A percentile compares a stretch with the other conserved stretches of the same genome.
These are phyloP conservation scores for Coemansia reversa DNA, from an alignment of 192 early-diverging fungal genomes.

Conservation along the genomic window DNA sequence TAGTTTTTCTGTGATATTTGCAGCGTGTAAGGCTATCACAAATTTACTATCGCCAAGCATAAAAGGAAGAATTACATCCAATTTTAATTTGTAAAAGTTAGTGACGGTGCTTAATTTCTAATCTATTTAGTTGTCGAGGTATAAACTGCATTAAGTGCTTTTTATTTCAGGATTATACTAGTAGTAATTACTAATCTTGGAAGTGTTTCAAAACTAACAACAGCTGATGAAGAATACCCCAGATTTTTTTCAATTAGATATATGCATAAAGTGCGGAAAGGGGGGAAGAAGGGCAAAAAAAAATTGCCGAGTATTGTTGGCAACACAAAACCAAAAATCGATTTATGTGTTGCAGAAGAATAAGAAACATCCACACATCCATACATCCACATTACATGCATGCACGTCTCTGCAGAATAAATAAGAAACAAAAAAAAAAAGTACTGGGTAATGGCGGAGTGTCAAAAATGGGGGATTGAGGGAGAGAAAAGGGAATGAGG, in stretches of 20 bases:
- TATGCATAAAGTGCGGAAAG: neutral
- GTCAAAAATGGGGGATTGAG: no score
- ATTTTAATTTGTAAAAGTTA: neutral
- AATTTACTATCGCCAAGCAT: neutral
- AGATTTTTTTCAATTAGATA: no score
- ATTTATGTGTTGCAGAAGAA: neutral
- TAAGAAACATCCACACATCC: neutral
- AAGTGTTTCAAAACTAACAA: neutral
- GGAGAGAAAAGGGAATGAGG: no score
- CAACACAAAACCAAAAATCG: neutral
- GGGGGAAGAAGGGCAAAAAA: neutral
- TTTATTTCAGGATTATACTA: neutral
- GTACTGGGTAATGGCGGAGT: no score
- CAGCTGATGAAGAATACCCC: neutral
- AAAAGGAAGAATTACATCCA: neutral
- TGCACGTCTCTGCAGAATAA: neutral
- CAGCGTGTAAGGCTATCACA: no score
- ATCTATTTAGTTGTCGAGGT: neutral
- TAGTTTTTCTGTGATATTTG: no score
- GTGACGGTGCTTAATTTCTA: neutral
- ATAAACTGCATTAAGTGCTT: neutral
- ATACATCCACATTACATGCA: neutral
- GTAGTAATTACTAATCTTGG: neutral
- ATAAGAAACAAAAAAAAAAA: neutral
- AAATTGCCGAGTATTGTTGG: neutral